Evolutionary conservation across 805 yeast species (phyloP).

Genomic region (Candida ortonii): DNA sequence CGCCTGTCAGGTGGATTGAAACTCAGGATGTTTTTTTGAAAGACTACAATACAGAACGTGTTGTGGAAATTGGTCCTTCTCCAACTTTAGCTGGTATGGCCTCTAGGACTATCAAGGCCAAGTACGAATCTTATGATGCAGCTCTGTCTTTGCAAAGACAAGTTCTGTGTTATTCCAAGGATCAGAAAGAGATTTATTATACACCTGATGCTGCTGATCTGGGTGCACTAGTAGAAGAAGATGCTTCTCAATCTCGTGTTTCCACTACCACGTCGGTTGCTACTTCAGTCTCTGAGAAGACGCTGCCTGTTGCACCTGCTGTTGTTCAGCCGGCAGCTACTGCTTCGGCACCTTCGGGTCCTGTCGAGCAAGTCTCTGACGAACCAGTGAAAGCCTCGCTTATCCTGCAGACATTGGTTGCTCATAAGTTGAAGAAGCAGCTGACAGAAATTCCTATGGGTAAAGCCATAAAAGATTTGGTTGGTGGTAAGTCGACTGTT

Average conservation of each 20-base stretch:
- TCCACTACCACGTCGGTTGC: conserved; percentile 41
- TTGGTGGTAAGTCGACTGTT: conserved; percentile 97
- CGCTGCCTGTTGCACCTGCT: conserved; percentile 1
- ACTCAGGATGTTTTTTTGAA: conserved; percentile 97
- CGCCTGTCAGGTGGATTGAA: conserved; percentile 98
- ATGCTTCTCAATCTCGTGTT: conserved; percentile 29
- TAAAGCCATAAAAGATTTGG: conserved; percentile 94
- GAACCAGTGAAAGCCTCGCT: conserved; percentile 84
- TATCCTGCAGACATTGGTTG: conserved; percentile 84
- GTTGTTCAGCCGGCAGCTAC: conserved; percentile 44
- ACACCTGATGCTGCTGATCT: conserved; percentile 73
- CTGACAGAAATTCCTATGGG: conserved; percentile 81
- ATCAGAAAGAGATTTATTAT: conserved; percentile 93
- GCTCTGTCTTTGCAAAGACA: conserved; percentile 92
- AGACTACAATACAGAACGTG: conserved; percentile 93
- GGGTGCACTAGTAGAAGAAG: conserved; percentile 35
- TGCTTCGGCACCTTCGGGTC: conserved; percentile 70
- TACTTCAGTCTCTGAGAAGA: conserved; percentile 56
- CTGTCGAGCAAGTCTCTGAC: conserved; percentile 83
- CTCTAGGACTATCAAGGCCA: conserved; percentile 88
- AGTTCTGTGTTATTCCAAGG: conserved; percentile 92
- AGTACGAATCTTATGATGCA: conserved; percentile 96
- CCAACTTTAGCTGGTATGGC: conserved; percentile 99
- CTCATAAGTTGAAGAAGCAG: conserved; percentile 92
- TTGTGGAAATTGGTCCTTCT: conserved; percentile 98